Evolutionary conservation across 1,139 yeast species (phyloP), one percentile per base, ranked within the genome.

Genomic region (Taphrina communis): DNA sequence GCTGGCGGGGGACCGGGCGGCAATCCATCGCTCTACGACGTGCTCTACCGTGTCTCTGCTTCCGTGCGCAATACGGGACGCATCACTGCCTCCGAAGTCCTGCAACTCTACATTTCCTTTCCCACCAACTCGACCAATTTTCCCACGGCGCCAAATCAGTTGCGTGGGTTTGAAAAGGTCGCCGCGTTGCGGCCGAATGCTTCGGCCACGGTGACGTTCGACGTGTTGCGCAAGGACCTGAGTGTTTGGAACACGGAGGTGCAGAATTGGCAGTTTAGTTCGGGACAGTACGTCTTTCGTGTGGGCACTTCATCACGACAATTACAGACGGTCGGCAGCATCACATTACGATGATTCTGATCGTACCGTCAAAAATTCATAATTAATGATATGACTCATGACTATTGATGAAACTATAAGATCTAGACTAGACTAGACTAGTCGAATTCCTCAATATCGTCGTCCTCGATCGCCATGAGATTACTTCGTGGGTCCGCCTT

Each of bases 1-100:
- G 80, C 86, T 14, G 89, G 89, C 1, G 89, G 88, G 36, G 88
- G 85, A 0, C 76, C 84, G 44, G 89, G 89, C 1, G 85, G 84
- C 1, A 79, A 81, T 73, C 82, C 81, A n/a, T 81, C 80, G 2
- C 76, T 82, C 53, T 82, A 82, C 82, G 80, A 80, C 46, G 74
- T 73, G 12, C 78, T 84, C 63, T 86, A 85, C 75, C 77, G 80
- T 61, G 86, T 85, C 8, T 77, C 79, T 59, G 88, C 83, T 1
- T 78, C 77, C 50, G 81, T 86, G 21, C 79, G 80, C 56, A 86
- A 86, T 75, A 81, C 78, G 41, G 90, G 90, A 0, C 80, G 80
- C 31, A 75, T 76, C 55, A 79, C 78, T 50, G 89, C 89, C 0
- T 83, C 83, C 2, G 83, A 80, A 71, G 88, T 84, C 31, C 83